A percentile compares a stretch with the other conserved stretches of the same genome.
Conservation (phyloP, 805 yeast species). For the Starmerella bombi region DNA sequence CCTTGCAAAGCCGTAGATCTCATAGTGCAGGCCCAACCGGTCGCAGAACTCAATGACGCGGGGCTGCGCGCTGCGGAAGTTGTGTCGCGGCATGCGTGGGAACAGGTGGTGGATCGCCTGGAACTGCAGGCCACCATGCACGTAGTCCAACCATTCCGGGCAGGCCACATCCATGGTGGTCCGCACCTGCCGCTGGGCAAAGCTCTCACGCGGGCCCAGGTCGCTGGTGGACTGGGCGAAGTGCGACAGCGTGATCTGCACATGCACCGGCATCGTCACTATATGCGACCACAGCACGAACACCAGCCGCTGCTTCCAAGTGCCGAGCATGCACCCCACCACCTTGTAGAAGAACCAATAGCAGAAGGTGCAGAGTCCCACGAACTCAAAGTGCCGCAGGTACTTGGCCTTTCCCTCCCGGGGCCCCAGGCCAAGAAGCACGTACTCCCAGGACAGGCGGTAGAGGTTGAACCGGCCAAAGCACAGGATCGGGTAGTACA, state of each 20-base stretch:
- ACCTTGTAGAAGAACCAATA: slow-evolving; percentile 72
- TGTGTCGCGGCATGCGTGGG: slow-evolving; percentile 81
- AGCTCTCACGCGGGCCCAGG: slow-evolving; percentile 65
- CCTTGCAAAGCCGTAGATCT: slow-evolving; percentile 68
- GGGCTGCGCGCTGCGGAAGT: slow-evolving; percentile 62
- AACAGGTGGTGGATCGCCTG: slow-evolving; percentile 84
- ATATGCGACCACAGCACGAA: slow-evolving; percentile 63
- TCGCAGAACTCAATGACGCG: slow-evolving; percentile 61
- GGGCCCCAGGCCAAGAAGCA: slow-evolving; percentile 68
- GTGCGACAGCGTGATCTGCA: slow-evolving; percentile 78
- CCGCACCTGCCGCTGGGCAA: slow-evolving; percentile 65
- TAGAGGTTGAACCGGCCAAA: slow-evolving; percentile 82
- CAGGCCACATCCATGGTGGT: slow-evolving; percentile 94
- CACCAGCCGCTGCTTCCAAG: slow-evolving; percentile 40
- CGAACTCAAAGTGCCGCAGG: slow-evolving; percentile 66
- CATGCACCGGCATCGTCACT: slow-evolving; percentile 84
- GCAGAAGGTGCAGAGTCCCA: slow-evolving; percentile 53
- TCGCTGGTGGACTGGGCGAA: slow-evolving; percentile 91
- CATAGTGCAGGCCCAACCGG: slow-evolving; percentile 61
- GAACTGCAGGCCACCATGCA: slow-evolving; percentile 87
- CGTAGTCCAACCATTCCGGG: slow-evolving; percentile 80
- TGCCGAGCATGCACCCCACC: slow-evolving; percentile 39
- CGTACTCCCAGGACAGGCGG: slow-evolving; percentile 65
- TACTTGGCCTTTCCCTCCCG: slow-evolving; percentile 71
- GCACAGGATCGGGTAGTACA: slow-evolving; percentile 65